Base-by-base conservation (phyloP, 805 yeast genomes). In the Candida chilensis region DNA sequence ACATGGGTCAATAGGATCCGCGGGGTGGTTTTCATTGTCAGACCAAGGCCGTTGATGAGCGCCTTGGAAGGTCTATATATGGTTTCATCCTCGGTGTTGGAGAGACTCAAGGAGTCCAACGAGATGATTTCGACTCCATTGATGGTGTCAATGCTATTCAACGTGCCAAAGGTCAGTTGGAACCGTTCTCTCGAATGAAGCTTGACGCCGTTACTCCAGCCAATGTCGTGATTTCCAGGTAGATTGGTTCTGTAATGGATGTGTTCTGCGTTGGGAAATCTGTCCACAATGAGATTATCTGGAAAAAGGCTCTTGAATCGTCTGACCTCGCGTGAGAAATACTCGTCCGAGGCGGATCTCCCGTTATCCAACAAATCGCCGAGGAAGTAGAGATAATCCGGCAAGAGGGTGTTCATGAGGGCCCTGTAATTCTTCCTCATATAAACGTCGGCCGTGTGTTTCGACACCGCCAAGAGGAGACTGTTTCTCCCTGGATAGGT, bases 311-410 rank as follows among this genome's bases (percentile, higher is more conserved):
- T 38, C 38, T 73, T 67, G 52, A 82, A 92, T 31, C 98, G 59
- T 15, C 50, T 45, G 43, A 49, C 35, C 62, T 68, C 5, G 69
- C 67, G 32, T 63, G 68, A 4, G 69, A 66, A 14, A 63, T 67
- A 78, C 51, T 92, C 97, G 10, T 63, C 56, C 32, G 71, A 54
- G 52, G 7, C 62, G 94, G 95, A 86, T 34, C 98, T 65, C 0
- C 97, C 97, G 8, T 96, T 96, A 54, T 92, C 98, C 48, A 90
- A 82, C 41, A 90, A 53, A 50, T 92, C 98, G 3, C 98, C 98
- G 17, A 92, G 56, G 47, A 86, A 90, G 4, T 90, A 54, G 4
- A 76, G 73, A 1, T 81, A 61, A 44, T 87, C 81, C 0, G 97
- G 96, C 20, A 74, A 71, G 31, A 92, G 62, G 3, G 55, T 38